These are phyloP conservation scores for Corynespora cassiicola DNA, from an alignment of 2,329 filamentous ascomycete genomes.

Conservation along the genomic window DNA sequence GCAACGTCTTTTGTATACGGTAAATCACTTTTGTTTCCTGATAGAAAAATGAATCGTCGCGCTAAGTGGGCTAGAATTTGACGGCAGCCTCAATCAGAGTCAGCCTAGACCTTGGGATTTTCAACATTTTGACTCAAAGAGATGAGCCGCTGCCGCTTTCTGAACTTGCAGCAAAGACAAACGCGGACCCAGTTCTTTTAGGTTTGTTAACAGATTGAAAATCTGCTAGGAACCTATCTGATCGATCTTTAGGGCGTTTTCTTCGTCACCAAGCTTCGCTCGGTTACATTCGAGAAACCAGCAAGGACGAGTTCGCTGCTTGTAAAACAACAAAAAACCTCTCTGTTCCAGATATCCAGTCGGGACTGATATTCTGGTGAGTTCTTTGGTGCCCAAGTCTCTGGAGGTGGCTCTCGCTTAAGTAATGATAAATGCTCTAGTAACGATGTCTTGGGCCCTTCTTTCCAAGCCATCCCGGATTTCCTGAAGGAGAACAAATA, in stretches of 20 bases:
- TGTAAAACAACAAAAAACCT: slow-evolving; percentile 3
- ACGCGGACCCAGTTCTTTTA: slow-evolving; percentile 3
- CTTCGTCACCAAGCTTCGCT: slow-evolving; percentile 9
- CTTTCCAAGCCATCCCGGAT: slow-evolving; percentile 1
- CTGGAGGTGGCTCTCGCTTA: no score
- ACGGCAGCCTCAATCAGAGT: slow-evolving; percentile 6
- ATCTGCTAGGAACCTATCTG: neutral
- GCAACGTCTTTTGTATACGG: slow-evolving; percentile 6
- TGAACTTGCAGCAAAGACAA: neutral
- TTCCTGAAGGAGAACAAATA: slow-evolving; percentile 6
- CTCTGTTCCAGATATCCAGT: slow-evolving; percentile 4
- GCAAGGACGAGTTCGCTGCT: slow-evolving; percentile 4
- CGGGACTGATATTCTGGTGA: slow-evolving; percentile 7
- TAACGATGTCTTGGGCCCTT: slow-evolving; percentile 6
- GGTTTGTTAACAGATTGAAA: slow-evolving; percentile 2
- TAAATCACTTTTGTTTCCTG: neutral
- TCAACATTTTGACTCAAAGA: slow-evolving; percentile 2
- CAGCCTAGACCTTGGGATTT: slow-evolving; percentile 4
- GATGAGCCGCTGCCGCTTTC: slow-evolving; percentile 1
- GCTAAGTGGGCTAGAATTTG: slow-evolving; percentile 1
- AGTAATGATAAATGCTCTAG: no score
- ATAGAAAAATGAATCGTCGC: neutral
- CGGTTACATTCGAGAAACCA: slow-evolving; percentile 6
- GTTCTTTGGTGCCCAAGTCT: neutral
- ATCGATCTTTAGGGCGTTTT: slow-evolving; percentile 4